phyloP scores from a whole-genome alignment of 2,329 filamentous ascomycete species.

The Colletotrichum lentis region DNA sequence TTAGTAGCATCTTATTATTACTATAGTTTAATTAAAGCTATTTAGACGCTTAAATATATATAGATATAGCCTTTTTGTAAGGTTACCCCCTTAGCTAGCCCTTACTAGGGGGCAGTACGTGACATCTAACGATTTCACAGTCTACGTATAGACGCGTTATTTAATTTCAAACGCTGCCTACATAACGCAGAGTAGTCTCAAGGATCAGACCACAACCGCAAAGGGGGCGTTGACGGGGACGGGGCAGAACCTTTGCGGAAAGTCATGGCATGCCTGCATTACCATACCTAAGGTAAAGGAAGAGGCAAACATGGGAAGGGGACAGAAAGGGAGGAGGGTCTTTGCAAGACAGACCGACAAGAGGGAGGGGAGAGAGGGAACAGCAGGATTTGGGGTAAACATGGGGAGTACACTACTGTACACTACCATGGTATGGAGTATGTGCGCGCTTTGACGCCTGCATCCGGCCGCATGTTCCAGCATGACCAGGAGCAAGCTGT shows the following conservation, averaged over 20 bases:
- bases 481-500: slow-evolving; percentile 7
- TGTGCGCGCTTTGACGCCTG: slow-evolving; percentile 17
- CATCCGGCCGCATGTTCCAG: slow-evolving; percentile 2
- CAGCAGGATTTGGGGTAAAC: slow-evolving; percentile 17
- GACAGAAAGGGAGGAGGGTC: slow-evolving; percentile 6
- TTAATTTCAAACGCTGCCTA: no score
- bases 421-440: no score
- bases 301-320: slow-evolving; percentile 6
- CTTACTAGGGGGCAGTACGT: no score
- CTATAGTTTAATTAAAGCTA: no score
- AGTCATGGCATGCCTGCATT: slow-evolving; percentile 30
- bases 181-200: no score
- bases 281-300: slow-evolving; percentile 19
- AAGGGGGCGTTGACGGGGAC: not conserved
- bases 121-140: no score
- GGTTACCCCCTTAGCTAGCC: no score
- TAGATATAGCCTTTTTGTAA: no score
- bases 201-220: slow-evolving; percentile 1
- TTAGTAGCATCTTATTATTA: no score
- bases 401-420: not conserved
- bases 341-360: not conserved
- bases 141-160: no score
- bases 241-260: slow-evolving; percentile 30
- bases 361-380: not conserved
- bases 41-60: no score